Percentiles rank a stretch among this genome's conserved stretches.
Conservation (phyloP, 192 early-diverging fungal species). For the Linderina pennispora region DNA sequence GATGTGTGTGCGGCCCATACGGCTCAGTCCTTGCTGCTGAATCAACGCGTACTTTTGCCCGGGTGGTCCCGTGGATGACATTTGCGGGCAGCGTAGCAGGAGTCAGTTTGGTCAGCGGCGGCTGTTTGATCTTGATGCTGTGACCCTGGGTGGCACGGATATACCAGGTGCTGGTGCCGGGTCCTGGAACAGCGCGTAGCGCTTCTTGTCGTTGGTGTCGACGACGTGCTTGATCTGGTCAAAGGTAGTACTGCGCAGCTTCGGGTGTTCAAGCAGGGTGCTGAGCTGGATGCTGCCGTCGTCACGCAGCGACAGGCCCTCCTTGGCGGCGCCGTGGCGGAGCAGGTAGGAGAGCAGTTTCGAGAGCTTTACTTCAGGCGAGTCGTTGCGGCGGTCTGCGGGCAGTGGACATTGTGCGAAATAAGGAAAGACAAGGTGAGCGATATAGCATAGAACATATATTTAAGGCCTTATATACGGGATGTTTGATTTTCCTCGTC, state of each 20-base stretch:
- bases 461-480: too few species aligned
- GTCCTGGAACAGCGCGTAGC: conserved; percentile 57
- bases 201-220: conserved; percentile 74
- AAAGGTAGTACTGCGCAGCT: conserved; percentile 54
- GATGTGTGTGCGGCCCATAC: conserved; percentile 85
- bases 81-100: conserved; percentile 14
- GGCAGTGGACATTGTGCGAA: too few species aligned
- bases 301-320: conserved; percentile 60
- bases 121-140: conserved; percentile 43
- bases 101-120: conserved; percentile 25
- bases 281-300: conserved; percentile 71
- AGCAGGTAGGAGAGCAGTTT: conserved; percentile 79
- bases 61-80: conserved; percentile 31
- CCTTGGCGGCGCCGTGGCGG: conserved; percentile 75
- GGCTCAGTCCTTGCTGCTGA: conserved; percentile 54
- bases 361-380: conserved; percentile 52
- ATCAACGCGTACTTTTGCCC: conserved; percentile 24
- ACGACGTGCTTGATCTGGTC: conserved; percentile 66
- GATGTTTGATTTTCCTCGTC: too few species aligned
- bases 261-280: conserved; percentile 56
- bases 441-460: too few species aligned
- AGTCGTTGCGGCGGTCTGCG: too few species aligned
- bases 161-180: conserved; percentile 33
- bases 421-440: too few species aligned
- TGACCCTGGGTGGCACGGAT: conserved; percentile 92